Base-by-base conservation (phyloP, 2,329 filamentous ascomycete genomes). In the Colletotrichum sp. region DNA sequence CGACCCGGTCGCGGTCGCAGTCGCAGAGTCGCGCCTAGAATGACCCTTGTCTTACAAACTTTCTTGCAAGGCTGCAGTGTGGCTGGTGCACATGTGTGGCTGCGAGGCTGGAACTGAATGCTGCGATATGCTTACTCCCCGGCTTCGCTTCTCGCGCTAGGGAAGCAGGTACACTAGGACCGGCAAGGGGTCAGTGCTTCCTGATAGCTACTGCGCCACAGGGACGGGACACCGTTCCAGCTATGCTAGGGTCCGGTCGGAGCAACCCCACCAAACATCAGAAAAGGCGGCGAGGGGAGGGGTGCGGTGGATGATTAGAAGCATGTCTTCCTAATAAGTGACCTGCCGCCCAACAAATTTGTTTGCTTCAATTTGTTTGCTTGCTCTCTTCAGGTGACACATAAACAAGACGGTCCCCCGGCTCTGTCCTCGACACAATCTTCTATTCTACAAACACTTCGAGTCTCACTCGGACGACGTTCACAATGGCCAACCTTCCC, bases 401-500 rank as follows among this genome's bases (percentile, higher is more conserved):
- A 71, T 66, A 59, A 57, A 43, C 47, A 29, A 18, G 38, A 74
- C 62, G 29, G 34, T 31, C 59, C 65, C 24, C 27, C 55, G 34
- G 54, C 21, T 71, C 34, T 29, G 21, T 27, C 27, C 34, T 36
- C 33, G n/a, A 70, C 31, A 31, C 11, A 55, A 29, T 29, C 57
- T n/a, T 55, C 16, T 12, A 6, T 34, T 18, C 33, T 27, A 64
- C 36, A 51, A 61, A 55, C 24, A 31, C 18, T 16, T 57, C 61
- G 57, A 59, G 36, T 29, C 31, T 27, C 62, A 66, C 33, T 15
- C 15, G 29, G 31, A 34, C 31, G 27, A 72, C 36, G 21, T 36
- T 76, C 86, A 91, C 80, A 74, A 97, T 97, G 94, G 90, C 95
- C 82, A 91, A 91, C 78, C 90, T 96, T 77, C 93, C 95, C 78